Evolutionary conservation across 2,329 filamentous ascomycete species (phyloP).

Genomic region (Nigrospora osmanthi): DNA sequence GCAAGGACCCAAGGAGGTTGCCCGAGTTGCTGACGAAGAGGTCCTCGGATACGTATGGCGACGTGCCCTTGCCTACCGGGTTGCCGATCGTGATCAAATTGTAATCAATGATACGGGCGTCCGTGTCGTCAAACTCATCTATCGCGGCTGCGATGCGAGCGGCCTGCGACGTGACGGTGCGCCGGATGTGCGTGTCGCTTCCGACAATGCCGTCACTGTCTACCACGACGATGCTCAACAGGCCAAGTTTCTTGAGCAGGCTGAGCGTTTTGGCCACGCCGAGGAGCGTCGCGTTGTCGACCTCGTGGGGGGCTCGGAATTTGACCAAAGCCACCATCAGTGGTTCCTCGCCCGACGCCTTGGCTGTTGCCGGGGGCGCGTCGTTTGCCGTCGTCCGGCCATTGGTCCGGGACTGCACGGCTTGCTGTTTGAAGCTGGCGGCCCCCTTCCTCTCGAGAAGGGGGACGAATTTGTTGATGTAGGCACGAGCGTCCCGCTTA

Average conservation of each 20-base stretch:
- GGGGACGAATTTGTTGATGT: constrained; percentile 72
- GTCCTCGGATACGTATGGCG: constrained; percentile 22
- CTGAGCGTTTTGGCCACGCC: constrained; percentile 78
- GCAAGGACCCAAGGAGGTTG: constrained; percentile 57
- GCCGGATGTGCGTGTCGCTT: constrained; percentile 26
- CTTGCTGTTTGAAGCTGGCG: constrained; percentile 21
- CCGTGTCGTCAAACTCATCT: constrained; percentile 58
- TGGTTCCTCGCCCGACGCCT: constrained; percentile 23
- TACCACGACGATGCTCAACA: constrained; percentile 75
- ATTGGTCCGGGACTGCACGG: constrained; percentile 15
- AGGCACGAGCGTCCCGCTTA: constrained; percentile 85
- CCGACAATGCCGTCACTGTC: constrained; percentile 49
- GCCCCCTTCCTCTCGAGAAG: constrained; percentile 22
- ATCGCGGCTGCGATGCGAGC: constrained; percentile 69
- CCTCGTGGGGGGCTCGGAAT: constrained; percentile 63
- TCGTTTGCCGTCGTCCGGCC: constrained; percentile 1
- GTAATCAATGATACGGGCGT: constrained; percentile 60
- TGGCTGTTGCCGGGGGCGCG: background rate
- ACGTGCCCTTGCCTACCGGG: constrained; percentile 11
- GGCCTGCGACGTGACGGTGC: constrained; percentile 52
- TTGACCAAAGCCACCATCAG: constrained; percentile 79
- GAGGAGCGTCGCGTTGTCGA: constrained; percentile 60
- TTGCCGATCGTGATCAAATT: constrained; percentile 33
- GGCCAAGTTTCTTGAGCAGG: constrained; percentile 74
- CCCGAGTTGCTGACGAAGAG: constrained; percentile 37